Base-by-base conservation (phyloP, 768 basidiomycete genomes). In the Boletus rubescentipes region DNA sequence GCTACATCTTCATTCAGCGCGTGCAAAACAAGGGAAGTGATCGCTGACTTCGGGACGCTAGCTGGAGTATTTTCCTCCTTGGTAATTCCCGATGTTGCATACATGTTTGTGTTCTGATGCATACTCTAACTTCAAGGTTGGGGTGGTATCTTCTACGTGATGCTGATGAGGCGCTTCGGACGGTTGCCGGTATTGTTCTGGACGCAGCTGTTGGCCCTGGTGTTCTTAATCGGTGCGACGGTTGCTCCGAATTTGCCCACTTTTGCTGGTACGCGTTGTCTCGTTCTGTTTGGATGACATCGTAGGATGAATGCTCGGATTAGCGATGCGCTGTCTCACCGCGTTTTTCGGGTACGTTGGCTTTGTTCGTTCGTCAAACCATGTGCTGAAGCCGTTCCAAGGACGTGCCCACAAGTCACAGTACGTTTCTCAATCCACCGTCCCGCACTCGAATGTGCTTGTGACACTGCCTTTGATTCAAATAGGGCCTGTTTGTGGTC, bases 361-460 rank as follows among this genome's bases (percentile, higher is more conserved):
- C 35, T 14, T 29, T 29, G 3, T 23, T 41, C 9, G 39, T 47
- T 44, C 3, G 9, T 43, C 4, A 14, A 20, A 31, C 40, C 6
- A 2, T 6, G 10, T 41, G 16, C 44, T 55, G 20, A 57, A 30
- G 1, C 6, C 0, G 2, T 50, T 50, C 34, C 43, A 51, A 78
- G 77, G 18, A 79, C 81, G 5, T 80, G 79, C 40, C 80, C 80
- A 2, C 80, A 82, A 55, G 79, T 76, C 40, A 78, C 74, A 6
- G 78, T 79, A 61, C 20, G 67, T 8, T 38, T 36, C 10, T 46
- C 0, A 11, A 36, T 29, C 14, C 9, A 7, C n/a, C 18, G 1
- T 42, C 26, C 5, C 9, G 7, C 20, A 26, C 30, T 35, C 5
- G 30, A 53, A 21, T 31, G 23, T 18, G 0, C 18, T 36, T 40